Evolutionary conservation across 108 stramenopile genomes (phyloP), one percentile per base, ranked within the genome.

Genomic region (Pelagomonas calceolata): DNA sequence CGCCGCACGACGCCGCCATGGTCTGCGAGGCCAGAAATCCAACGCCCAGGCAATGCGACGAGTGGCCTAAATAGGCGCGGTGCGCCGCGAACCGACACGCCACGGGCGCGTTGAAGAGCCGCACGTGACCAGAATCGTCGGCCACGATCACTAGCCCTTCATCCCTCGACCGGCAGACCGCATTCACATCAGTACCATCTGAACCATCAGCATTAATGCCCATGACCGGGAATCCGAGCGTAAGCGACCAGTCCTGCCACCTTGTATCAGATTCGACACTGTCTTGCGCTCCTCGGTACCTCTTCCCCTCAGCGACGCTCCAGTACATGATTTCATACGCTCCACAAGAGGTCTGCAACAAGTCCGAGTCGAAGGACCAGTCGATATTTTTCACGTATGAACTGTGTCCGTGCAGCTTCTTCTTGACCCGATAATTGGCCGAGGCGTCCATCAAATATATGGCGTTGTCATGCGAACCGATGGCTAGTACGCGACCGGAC

Each of bases 151-250:
- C 17, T 4, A 75, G 36, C 0, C n/a, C 1, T 7, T 34, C 37
- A 17, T 34, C 32, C 34, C 44, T 12, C 3, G 35, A 31, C 21
- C 46, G 30, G 70, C 39, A 32, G 21, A 65, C 64, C 36, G 65
- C 46, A 36, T 79, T 79, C 29, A 79, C 73, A 63, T 79, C 78
- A 16, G 78, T 79, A 14, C 78, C 78, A 39, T 79, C 78, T 3
- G 29, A 30, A 4, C 29, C 70, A 18, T 34, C 21, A 15, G 32
- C 9, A 33, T 33, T 35, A 30, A 79, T 72, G 44, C 78, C 78
- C 78, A 79, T 79, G 34, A 79, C 75, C 35, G 66, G 64, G 63
- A 74, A 74, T 7, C 78, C 78, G 30, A 79, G 69, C 18, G 70
- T 63, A 46, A 74, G 72, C 29, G 75, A 70, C 70, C 70, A 75